These are phyloP conservation scores for Panicum virgatum DNA, from an alignment of 202 grass and related monocot species.

Conservation along the genomic window DNA sequence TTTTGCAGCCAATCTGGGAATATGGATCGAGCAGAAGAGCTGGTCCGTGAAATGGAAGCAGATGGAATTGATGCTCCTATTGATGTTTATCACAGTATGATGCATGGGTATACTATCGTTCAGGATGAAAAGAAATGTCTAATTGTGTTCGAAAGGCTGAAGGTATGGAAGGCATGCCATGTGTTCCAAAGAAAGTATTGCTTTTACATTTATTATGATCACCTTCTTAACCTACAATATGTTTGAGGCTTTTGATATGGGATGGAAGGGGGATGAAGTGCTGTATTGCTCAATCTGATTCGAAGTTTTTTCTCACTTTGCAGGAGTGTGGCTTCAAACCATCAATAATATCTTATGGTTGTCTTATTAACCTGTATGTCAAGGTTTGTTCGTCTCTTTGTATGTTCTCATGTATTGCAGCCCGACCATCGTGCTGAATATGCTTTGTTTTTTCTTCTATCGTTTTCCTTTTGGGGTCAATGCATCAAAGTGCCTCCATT, in stretches of 20 bases:
- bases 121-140: constrained; percentile 86
- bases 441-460: background rate
- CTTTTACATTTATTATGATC: background rate
- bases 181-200: constrained; percentile 15
- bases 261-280: background rate
- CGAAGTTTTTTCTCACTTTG: constrained; percentile 38
- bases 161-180: constrained; percentile 51
- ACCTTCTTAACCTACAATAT: constrained; percentile 18
- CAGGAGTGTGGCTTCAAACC: constrained; percentile 89
- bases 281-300: constrained; percentile 3
- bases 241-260: constrained; percentile 9
- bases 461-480: background rate
- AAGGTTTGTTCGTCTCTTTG: constrained; percentile 57
- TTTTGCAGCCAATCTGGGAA: constrained; percentile 84
- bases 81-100: constrained; percentile 94
- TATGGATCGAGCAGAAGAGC: constrained; percentile 78
- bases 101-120: constrained; percentile 92
- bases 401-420: background rate
- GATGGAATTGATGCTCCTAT: constrained; percentile 85
- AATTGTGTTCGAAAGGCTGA: constrained; percentile 86
- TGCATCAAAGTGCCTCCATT: background rate
- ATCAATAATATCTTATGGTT: constrained; percentile 93
- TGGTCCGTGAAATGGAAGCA: constrained; percentile 94
- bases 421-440: background rate
- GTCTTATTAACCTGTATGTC: constrained; percentile 89